These are phyloP conservation scores for Arthrobotrys sinensis DNA, from an alignment of 2,329 filamentous ascomycete species.

Conservation along the genomic window DNA sequence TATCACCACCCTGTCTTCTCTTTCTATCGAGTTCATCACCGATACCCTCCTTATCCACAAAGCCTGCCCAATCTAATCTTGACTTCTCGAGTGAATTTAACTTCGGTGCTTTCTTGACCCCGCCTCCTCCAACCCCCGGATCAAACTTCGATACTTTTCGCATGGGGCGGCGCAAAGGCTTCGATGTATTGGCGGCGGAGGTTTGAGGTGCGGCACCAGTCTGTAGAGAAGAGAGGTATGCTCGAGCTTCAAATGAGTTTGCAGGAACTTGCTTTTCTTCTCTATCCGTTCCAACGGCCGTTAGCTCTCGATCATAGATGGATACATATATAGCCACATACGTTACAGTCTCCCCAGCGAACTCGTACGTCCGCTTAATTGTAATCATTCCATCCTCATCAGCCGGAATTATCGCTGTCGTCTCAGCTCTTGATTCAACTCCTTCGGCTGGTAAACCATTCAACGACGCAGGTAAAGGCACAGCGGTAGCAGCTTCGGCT, in stretches of 20 bases:
- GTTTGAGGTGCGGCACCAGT: slow-evolving; percentile 63
- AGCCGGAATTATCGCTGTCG: slow-evolving; percentile 40
- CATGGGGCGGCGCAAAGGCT: slow-evolving; percentile 66
- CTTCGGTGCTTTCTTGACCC: slow-evolving; percentile 73
- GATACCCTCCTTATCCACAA: slow-evolving; percentile 80
- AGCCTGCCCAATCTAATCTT: slow-evolving; percentile 81
- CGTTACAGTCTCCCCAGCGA: slow-evolving; percentile 79
- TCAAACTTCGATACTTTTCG: slow-evolving; percentile 75
- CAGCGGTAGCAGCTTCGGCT: slow-evolving; percentile 47
- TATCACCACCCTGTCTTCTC: slow-evolving; percentile 75
- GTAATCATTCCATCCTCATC: slow-evolving; percentile 69
- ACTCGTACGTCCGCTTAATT: slow-evolving; percentile 81
- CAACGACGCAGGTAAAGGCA: slow-evolving; percentile 26
- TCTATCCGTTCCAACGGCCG: not conserved
- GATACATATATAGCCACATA: not conserved
- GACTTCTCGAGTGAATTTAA: slow-evolving; percentile 81
- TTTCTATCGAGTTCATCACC: slow-evolving; percentile 78
- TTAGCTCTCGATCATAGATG: not conserved
- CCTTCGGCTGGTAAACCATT: slow-evolving; percentile 40
- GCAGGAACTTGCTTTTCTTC: slow-evolving; percentile 79
- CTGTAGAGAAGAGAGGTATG: slow-evolving; percentile 74
- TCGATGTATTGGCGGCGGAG: slow-evolving; percentile 49
- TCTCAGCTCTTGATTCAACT: slow-evolving; percentile 48
- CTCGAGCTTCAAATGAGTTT: slow-evolving; percentile 77
- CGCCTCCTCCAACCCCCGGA: slow-evolving; percentile 70